phyloP scores from a whole-genome alignment of 1,284 basidiomycete species.

The Puccinia triticina region DNA sequence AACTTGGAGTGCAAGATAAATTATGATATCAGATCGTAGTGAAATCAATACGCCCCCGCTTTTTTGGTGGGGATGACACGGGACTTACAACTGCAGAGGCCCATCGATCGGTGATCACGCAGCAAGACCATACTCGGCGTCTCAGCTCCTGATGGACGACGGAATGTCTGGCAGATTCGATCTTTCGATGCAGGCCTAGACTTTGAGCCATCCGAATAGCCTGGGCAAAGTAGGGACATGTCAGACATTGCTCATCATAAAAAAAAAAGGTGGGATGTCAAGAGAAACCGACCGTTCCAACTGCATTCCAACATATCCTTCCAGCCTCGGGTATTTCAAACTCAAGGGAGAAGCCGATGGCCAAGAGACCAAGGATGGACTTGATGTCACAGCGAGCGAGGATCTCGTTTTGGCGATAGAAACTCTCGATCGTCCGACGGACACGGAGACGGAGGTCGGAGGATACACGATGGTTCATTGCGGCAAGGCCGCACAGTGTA shows the following conservation, averaged over 20 bases:
- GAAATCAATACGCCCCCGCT: neutral
- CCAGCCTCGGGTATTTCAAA: constrained; percentile 32
- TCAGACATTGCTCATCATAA: too few relatives aligned
- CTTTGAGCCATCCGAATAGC: constrained; percentile 73
- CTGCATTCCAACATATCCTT: constrained; percentile 19
- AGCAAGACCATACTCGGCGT: constrained; percentile 84
- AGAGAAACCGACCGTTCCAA: constrained; percentile 21
- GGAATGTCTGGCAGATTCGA: constrained; percentile 50
- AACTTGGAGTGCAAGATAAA: constrained; percentile 65
- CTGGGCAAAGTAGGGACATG: neutral
- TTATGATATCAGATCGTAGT: neutral
- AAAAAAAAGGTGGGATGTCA: neutral
- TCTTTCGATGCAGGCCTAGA: constrained; percentile 77
- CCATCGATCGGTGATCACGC: constrained; percentile 86
- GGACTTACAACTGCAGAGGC: constrained; percentile 62
- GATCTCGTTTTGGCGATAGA: constrained; percentile 34
- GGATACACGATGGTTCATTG: constrained; percentile 9
- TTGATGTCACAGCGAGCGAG: constrained; percentile 25
- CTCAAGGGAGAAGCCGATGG: constrained; percentile 23
- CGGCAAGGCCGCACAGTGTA: constrained; percentile 11
- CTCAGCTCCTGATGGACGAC: constrained; percentile 71
- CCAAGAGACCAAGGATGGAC: constrained; percentile 17
- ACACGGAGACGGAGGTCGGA: neutral
- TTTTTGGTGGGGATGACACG: neutral
- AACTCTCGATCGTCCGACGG: neutral